Evolutionary conservation across 805 yeast species (phyloP), one percentile per base, ranked within the genome.

Genomic region (Ogataea minuta): DNA sequence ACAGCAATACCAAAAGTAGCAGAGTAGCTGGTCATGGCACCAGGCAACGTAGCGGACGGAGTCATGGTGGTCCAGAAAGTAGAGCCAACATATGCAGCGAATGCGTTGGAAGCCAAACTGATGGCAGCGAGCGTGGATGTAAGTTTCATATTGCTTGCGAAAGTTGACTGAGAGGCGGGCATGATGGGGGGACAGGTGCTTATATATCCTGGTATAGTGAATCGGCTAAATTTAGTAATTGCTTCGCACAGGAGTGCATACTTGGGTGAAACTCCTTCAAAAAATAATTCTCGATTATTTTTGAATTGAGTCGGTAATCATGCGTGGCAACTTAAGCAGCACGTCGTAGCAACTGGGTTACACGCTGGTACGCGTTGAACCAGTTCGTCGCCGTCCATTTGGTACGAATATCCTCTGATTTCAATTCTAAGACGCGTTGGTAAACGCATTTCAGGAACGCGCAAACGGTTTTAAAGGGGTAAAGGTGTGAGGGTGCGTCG

Each of bases 1-100:
- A 43, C 36, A 37, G 47, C 47, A 30, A 43, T 43, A 43, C 47
- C 47, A 23, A 43, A 43, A 16, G 47, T 34, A 66, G 60, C 28
- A 74, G 44, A 69, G 39, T 76, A 79, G 48, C 74, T 76, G 38
- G 86, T 78, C 34, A 68, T 49, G 43, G 49, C 59, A 56, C 77
- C 77, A 6, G 72, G 42, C 46, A 72, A 72, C 36, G 72, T 59
- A 29, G 72, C 73, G 31, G 65, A 32, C 46, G 90, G 88, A 23
- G 86, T 79, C 62, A 81, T 70, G 39, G 85, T 77, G 44, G 81
- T 61, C 82, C 82, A 81, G 50, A 77, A 73, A 36, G 74, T 77
- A 41, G 76, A 58, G 48, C 81, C 81, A 46, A 77, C 72, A 50
- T 70, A 69, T 43, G 84, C 84, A 41, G 80, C 79, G 35, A 68